phyloP scores from a whole-genome alignment of 2,329 filamentous ascomycete genomes.

The Ambrosiella beaveri region DNA sequence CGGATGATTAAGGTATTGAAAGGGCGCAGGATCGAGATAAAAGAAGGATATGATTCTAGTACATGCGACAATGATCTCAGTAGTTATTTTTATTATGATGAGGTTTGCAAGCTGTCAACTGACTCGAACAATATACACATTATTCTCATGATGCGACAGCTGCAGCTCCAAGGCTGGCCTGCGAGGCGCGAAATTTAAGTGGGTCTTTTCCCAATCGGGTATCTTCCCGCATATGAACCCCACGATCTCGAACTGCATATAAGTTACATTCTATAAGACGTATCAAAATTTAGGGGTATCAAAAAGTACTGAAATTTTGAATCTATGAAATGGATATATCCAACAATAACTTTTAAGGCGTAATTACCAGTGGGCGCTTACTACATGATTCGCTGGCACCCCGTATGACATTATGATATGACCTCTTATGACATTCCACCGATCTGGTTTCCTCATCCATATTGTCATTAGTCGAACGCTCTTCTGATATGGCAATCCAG shows the following conservation, averaged over 20 bases:
- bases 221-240: neutral
- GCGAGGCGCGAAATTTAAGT: neutral
- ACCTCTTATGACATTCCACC: neutral
- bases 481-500: conserved; percentile 7
- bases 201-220: neutral
- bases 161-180: neutral
- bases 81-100: neutral
- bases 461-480: neutral
- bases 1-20: neutral
- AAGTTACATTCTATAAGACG: neutral
- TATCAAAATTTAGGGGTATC: too few species aligned
- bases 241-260: neutral
- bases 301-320: neutral
- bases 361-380: too few species aligned
- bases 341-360: too few species aligned
- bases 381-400: too few species aligned
- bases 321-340: neutral
- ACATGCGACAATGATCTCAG: neutral
- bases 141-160: neutral
- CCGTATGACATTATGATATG: too few species aligned
- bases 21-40: neutral
- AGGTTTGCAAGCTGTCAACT: neutral
- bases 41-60: neutral
- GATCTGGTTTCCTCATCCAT: neutral
- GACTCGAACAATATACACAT: neutral